Evolutionary conservation across 495 filamentous ascomycete genomes (phyloP).

Genomic region (Pseudoneurospora amorphoporcata): DNA sequence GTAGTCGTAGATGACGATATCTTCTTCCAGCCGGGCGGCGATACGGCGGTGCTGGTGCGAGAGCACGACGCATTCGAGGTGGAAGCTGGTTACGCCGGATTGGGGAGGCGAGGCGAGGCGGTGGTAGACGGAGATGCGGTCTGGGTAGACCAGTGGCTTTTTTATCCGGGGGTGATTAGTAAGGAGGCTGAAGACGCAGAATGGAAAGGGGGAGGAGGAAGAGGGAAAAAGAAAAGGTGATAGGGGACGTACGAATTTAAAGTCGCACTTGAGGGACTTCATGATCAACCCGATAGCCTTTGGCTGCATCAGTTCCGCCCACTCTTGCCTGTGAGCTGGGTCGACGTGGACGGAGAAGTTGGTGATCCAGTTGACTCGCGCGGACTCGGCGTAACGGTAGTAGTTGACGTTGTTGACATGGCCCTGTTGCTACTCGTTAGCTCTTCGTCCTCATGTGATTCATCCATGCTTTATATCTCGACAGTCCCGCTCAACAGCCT

Average conservation of each 20-base stretch:
- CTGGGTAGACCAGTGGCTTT: constrained; percentile 82
- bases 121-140: constrained; percentile 81
- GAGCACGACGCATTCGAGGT: constrained; percentile 54
- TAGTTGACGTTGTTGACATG: constrained; percentile 90
- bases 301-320: constrained; percentile 60
- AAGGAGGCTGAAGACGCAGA: no score
- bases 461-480: not conserved
- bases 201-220: no score
- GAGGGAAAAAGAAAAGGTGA: not conserved
- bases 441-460: not conserved
- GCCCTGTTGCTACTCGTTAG: constrained; percentile 27
- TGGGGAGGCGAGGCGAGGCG: constrained; percentile 48
- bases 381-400: constrained; percentile 74
- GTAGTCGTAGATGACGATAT: constrained; percentile 84
- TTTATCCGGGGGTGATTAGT: not conserved
- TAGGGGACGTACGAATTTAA: constrained; percentile 66
- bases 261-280: constrained; percentile 71
- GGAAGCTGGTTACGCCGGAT: constrained; percentile 22
- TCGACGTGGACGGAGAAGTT: constrained; percentile 67
- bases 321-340: constrained; percentile 50
- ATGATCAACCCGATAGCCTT: constrained; percentile 66
- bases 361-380: constrained; percentile 70
- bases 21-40: constrained; percentile 72
- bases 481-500: not conserved
- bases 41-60: constrained; percentile 70